phyloP scores from a whole-genome alignment of 768 basidiomycete species.

The Lactarius sanguifluus region DNA sequence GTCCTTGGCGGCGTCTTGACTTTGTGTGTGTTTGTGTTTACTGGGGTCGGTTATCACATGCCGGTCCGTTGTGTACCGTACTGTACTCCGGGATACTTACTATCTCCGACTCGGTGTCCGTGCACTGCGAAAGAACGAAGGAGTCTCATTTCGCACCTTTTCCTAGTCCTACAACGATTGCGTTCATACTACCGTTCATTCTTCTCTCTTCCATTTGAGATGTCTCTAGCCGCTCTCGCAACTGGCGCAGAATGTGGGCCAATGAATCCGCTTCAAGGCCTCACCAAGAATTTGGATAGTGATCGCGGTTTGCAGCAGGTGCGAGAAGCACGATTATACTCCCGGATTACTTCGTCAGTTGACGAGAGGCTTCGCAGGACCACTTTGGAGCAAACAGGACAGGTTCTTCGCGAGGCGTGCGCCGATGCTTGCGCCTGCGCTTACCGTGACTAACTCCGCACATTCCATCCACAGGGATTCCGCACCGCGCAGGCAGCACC shows the following conservation, averaged over 20 bases:
- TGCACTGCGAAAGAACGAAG: background rate
- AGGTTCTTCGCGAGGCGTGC: conserved; percentile 63
- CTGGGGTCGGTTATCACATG: background rate
- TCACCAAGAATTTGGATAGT: conserved; percentile 75
- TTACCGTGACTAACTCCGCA: conserved; percentile 1
- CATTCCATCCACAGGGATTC: conserved; percentile 18
- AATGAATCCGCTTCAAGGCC: conserved; percentile 74
- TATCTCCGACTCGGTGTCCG: background rate
- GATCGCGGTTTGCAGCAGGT: conserved; percentile 83
- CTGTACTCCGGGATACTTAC: background rate
- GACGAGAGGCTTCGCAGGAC: conserved; percentile 49
- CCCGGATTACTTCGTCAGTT: background rate
- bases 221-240: conserved; percentile 81
- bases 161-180: background rate
- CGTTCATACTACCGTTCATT: background rate
- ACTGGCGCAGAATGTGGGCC: conserved; percentile 84
- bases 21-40: background rate
- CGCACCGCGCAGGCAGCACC: conserved; percentile 32
- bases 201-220: conserved; percentile 32
- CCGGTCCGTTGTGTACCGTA: background rate
- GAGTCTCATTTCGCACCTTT: background rate
- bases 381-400: conserved; percentile 61
- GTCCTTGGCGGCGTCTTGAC: background rate
- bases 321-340: conserved; percentile 24
- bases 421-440: conserved; percentile 27